A percentile compares a stretch with the other conserved stretches of the same genome.
Evolutionary conservation across 192 early-diverging fungal genomes (phyloP).

Genomic region (Globomyces pollinis-pini): DNA sequence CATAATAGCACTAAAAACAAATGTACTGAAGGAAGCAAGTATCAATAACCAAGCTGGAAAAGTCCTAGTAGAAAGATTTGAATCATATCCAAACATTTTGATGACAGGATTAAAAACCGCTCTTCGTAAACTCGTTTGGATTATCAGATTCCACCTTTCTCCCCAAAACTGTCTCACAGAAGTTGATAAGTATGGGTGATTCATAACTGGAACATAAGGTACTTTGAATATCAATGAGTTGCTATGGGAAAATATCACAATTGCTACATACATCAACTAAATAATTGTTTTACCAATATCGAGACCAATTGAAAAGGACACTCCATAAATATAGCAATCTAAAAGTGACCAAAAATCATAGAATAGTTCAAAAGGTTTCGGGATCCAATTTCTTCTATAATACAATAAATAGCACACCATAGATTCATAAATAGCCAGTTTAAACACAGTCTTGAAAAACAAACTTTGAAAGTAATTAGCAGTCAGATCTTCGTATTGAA

Average conservation of each 20-base stretch:
- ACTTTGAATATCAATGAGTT: neutral
- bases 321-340: neutral
- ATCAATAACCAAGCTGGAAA: neutral
- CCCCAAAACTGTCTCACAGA: conserved; percentile 11
- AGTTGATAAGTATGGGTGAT: neutral
- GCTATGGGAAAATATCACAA: neutral
- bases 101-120: conserved; percentile 4
- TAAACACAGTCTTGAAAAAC: no score
- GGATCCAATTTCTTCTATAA: no score
- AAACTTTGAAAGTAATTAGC: no score
- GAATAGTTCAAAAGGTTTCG: no score
- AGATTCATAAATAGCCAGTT: no score
- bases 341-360: neutral
- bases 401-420: no score
- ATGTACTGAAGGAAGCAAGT: conserved; percentile 2
- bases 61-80: neutral
- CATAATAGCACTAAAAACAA: neutral
- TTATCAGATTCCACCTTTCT: conserved; percentile 2
- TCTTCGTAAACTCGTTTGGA: neutral
- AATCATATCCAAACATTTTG: neutral
- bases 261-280: neutral
- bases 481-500: no score
- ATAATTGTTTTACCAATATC: neutral
- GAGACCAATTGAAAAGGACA: neutral
- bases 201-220: conserved; percentile 6